Conservation (phyloP, 306 rosid genomes). For the Notholithocarpus densiflorus region DNA sequence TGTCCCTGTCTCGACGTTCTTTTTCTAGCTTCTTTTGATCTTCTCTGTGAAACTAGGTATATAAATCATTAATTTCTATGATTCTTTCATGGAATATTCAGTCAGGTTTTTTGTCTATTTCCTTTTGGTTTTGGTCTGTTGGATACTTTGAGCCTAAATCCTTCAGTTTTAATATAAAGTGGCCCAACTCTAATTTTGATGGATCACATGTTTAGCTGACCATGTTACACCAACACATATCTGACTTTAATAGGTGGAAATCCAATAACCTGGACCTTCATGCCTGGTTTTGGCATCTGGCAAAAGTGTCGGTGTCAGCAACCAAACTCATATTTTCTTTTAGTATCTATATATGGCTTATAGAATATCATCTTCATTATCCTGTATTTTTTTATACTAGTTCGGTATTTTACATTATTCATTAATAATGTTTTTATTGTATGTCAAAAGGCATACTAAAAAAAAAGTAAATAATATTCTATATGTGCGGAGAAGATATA, state of each 20-base stretch:
- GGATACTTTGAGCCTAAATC: background rate
- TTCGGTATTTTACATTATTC: too few relatives aligned
- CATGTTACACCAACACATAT: background rate
- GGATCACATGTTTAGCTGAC: background rate
- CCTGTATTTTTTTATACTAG: too few relatives aligned
- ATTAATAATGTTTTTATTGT: too few relatives aligned
- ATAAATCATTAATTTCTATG: background rate
- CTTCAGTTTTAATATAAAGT: background rate
- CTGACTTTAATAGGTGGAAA: background rate
- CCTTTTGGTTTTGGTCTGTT: background rate
- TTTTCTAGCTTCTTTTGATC: background rate
- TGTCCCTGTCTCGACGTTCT: background rate
- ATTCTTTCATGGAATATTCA: background rate
- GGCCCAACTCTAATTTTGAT: background rate
- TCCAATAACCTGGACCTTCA: too few relatives aligned
- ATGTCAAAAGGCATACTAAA: background rate
- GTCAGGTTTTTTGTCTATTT: background rate
- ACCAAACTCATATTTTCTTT: too few relatives aligned
- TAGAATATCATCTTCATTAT: too few relatives aligned
- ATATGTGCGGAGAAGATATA: too few relatives aligned
- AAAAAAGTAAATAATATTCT: background rate
- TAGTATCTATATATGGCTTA: too few relatives aligned
- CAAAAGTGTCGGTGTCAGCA: too few relatives aligned
- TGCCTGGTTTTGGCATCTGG: too few relatives aligned
- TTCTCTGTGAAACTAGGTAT: background rate